Conservation (phyloP, 2,329 filamentous ascomycete genomes). For the Alternaria consortialis region DNA sequence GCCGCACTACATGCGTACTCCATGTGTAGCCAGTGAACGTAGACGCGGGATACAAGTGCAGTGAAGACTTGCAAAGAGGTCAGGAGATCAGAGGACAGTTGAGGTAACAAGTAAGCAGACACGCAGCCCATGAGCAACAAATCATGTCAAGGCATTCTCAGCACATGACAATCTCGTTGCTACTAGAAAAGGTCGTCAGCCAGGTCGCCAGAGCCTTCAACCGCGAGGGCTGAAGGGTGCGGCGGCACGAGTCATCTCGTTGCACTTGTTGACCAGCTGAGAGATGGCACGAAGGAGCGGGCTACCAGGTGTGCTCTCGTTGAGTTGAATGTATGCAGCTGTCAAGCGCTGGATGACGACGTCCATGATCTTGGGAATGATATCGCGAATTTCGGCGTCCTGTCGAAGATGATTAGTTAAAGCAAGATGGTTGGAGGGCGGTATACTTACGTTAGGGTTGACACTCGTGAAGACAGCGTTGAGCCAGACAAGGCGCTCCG, state of each 20-base stretch:
- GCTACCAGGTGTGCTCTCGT: conserved; percentile 61
- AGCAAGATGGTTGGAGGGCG: neutral
- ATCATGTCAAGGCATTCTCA: conserved; percentile 39
- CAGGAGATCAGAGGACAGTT: neutral
- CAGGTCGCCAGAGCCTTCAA: conserved; percentile 10
- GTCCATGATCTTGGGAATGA: conserved; percentile 68
- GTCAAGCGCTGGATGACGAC: conserved; percentile 66
- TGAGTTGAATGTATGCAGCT: conserved; percentile 64
- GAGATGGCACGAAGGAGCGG: conserved; percentile 63
- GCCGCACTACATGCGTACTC: neutral
- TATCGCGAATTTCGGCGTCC: conserved; percentile 64
- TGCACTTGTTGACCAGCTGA: conserved; percentile 51
- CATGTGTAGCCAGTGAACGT: neutral
- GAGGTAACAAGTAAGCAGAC: neutral
- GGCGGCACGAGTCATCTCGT: conserved; percentile 43
- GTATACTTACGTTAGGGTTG: conserved; percentile 60
- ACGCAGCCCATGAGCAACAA: neutral
- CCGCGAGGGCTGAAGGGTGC: conserved; percentile 24
- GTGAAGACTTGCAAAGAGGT: neutral
- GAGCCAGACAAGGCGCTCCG: conserved; percentile 67
- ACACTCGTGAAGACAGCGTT: conserved; percentile 64
- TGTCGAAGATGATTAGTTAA: conserved; percentile 37
- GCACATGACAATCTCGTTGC: conserved; percentile 26
- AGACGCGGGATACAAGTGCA: neutral
- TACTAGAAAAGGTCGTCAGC: neutral